phyloP scores from a whole-genome alignment of 345 rosid species.

The Punica granatum region DNA sequence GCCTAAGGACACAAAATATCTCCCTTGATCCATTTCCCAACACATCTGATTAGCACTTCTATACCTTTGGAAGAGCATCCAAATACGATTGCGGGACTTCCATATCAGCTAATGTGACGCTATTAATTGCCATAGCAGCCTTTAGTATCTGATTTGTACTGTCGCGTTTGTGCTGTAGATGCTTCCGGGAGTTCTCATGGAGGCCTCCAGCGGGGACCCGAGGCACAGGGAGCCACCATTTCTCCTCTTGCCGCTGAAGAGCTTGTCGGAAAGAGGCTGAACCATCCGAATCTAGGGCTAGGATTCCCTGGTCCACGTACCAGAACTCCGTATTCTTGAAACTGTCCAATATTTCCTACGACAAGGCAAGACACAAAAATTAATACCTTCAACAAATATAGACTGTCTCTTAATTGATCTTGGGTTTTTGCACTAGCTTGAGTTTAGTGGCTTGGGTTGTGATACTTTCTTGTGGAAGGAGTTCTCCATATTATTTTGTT shows the following conservation, averaged over 20 bases:
- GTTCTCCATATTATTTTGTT: too few relatives aligned
- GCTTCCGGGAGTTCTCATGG: slow-evolving; percentile 60
- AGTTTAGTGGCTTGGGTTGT: too few relatives aligned
- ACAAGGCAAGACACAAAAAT: slow-evolving; percentile 6
- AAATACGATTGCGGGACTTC: slow-evolving; percentile 80
- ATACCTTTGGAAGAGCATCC: slow-evolving; percentile 90
- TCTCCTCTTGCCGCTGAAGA: slow-evolving; percentile 92
- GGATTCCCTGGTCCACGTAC: slow-evolving; percentile 92
- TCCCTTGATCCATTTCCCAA: too few relatives aligned
- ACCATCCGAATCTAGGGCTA: slow-evolving; percentile 65
- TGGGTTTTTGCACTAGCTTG: too few relatives aligned
- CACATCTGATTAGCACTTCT: too few relatives aligned
- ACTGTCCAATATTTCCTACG: slow-evolving; percentile 84
- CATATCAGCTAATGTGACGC: slow-evolving; percentile 70
- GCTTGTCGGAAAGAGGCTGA: slow-evolving; percentile 61
- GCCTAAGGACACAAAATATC: too few relatives aligned
- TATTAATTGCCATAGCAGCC: slow-evolving; percentile 98
- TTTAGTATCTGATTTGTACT: slow-evolving; percentile 94
- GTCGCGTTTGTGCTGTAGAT: slow-evolving; percentile 86
- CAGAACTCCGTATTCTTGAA: slow-evolving; percentile 78
- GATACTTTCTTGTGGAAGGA: too few relatives aligned
- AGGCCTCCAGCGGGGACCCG: slow-evolving; percentile 81
- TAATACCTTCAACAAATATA: too few relatives aligned
- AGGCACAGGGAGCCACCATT: slow-evolving; percentile 99
- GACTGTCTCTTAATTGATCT: too few relatives aligned